These are phyloP conservation scores for Suhomyces faveliae DNA, from an alignment of 805 yeast species.

Conservation along the genomic window DNA sequence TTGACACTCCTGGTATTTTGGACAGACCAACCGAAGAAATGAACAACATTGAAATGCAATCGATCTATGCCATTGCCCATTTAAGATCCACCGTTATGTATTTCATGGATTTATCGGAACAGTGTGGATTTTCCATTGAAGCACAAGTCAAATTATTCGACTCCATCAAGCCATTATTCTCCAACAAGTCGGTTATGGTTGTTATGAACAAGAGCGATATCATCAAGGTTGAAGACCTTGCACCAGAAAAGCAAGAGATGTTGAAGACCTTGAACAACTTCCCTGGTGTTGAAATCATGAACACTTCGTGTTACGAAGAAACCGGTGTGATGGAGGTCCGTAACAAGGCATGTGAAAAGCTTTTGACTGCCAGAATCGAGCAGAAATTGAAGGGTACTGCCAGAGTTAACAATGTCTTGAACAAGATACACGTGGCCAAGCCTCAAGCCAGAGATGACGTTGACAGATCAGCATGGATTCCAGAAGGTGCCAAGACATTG, in stretches of 20 bases:
- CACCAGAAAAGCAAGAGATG: constrained; percentile 67
- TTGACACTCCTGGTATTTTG: constrained; percentile 98
- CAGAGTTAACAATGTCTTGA: constrained; percentile 82
- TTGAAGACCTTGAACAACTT: constrained; percentile 61
- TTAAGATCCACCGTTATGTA: constrained; percentile 93
- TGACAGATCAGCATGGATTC: constrained; percentile 76
- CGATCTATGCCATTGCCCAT: constrained; percentile 98
- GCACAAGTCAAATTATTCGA: constrained; percentile 97
- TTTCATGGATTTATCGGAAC: constrained; percentile 98
- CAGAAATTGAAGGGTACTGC: constrained; percentile 93
- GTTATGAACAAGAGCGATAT: constrained; percentile 96
- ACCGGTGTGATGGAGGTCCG: constrained; percentile 95
- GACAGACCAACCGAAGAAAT: constrained; percentile 99
- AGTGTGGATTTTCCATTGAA: constrained; percentile 97
- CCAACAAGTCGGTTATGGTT: constrained; percentile 93
- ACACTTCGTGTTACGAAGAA: constrained; percentile 89
- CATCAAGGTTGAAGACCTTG: constrained; percentile 79
- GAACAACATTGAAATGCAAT: constrained; percentile 99
- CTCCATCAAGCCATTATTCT: constrained; percentile 94
- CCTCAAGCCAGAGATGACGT: constrained; percentile 89
- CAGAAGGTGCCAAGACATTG: constrained; percentile 63
- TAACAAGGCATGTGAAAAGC: constrained; percentile 95
- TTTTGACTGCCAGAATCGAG: constrained; percentile 92
- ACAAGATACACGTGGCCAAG: constrained; percentile 91
- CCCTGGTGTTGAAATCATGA: constrained; percentile 88